phyloP scores from a whole-genome alignment of 441 rosid species.

The Bruguiera hainesii region DNA sequence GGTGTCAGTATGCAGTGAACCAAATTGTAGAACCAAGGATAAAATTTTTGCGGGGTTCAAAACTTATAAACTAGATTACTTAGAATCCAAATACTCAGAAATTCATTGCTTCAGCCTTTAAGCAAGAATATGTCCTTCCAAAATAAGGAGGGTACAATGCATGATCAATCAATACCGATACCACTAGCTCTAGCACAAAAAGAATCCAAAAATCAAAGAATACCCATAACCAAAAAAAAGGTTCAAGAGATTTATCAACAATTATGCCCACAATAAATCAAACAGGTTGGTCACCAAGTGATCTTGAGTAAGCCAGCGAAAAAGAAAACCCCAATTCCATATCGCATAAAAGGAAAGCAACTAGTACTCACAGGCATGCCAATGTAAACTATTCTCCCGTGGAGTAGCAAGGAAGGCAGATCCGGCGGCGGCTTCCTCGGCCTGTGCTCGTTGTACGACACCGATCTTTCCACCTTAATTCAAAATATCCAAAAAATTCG shows the following conservation, averaged over 20 bases:
- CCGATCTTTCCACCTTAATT: conserved; percentile 65
- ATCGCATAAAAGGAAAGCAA: too few relatives aligned
- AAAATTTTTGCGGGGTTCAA: not conserved
- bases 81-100: not conserved
- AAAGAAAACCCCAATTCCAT: too few relatives aligned
- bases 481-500: conserved; percentile 5
- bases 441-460: conserved; percentile 49
- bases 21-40: not conserved
- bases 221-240: too few relatives aligned
- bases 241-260: too few relatives aligned
- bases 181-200: too few relatives aligned
- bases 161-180: not conserved
- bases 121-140: not conserved
- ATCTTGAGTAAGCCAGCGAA: too few relatives aligned
- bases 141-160: not conserved
- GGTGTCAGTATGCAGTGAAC: conserved; percentile 9
- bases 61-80: not conserved
- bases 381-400: conserved; percentile 74
- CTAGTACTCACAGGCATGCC: conserved; percentile 73
- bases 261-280: too few relatives aligned
- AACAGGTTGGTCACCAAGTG: not conserved
- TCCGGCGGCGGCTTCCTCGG: conserved; percentile 73
- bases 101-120: not conserved
- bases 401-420: conserved; percentile 70
- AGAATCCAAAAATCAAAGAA: too few relatives aligned